Evolutionary conservation across 1,139 yeast species (phyloP).

Genomic region (Geotrichum citri-aurantii): DNA sequence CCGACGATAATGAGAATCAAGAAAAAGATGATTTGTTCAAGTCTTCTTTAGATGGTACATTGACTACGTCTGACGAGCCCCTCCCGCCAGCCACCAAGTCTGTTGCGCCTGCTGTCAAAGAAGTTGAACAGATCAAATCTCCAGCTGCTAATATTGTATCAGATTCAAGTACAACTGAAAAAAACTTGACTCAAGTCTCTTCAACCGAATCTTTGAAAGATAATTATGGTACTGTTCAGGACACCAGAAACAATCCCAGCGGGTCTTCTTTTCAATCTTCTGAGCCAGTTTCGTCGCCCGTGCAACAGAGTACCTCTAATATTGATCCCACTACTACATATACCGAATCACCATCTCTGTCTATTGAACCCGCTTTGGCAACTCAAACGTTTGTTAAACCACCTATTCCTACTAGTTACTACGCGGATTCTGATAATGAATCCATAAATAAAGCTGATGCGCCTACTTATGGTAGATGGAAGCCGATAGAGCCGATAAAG

Average conservation of each 20-base stretch:
- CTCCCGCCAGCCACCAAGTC: not conserved
- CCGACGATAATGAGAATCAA: slow-evolving; percentile 3
- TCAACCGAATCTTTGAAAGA: not conserved
- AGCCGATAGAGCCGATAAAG: not conserved
- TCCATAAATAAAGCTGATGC: not conserved
- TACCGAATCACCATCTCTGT: not conserved
- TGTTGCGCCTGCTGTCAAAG: not conserved
- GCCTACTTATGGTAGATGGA: not conserved
- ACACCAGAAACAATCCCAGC: not conserved
- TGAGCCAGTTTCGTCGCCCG: not conserved
- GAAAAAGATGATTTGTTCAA: not conserved
- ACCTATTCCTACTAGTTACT: not conserved
- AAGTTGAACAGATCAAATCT: not conserved
- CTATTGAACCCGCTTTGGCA: not conserved
- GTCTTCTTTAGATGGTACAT: not conserved
- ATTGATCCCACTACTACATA: not conserved
- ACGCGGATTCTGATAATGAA: not conserved
- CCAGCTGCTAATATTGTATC: not conserved
- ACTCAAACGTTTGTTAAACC: not conserved
- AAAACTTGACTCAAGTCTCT: not conserved
- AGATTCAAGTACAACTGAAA: not conserved
- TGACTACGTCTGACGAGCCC: not conserved
- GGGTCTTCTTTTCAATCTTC: not conserved
- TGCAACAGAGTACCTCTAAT: not conserved
- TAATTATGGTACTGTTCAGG: not conserved